phyloP scores from a whole-genome alignment of 768 basidiomycete genomes.

The Boletus sp. region DNA sequence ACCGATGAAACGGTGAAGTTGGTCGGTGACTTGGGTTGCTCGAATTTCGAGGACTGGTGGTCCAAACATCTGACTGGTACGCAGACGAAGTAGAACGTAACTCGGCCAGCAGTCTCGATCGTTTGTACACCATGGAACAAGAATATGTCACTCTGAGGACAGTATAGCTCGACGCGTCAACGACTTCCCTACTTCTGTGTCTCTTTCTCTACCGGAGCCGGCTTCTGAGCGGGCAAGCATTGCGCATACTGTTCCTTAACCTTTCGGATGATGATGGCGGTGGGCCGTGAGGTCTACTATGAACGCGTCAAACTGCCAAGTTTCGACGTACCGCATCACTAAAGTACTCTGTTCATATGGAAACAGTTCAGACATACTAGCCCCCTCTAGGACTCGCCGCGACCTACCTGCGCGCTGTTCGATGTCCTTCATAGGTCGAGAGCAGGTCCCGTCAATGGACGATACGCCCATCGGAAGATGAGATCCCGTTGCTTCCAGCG shows the following conservation, averaged over 20 bases:
- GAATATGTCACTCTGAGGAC: neutral
- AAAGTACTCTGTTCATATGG: slow-evolving; percentile 24
- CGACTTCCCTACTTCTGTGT: neutral
- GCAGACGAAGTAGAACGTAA: slow-evolving; percentile 11
- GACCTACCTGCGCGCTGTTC: slow-evolving; percentile 45
- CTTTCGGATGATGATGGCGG: neutral
- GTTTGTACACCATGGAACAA: slow-evolving; percentile 5
- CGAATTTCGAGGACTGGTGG: slow-evolving; percentile 88
- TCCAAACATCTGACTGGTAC: slow-evolving; percentile 38
- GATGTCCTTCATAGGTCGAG: slow-evolving; percentile 36
- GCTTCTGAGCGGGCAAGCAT: slow-evolving; percentile 9
- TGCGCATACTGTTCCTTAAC: slow-evolving; percentile 22
- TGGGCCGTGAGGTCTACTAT: neutral
- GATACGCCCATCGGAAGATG: slow-evolving; percentile 47
- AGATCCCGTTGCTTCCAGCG: slow-evolving; percentile 48
- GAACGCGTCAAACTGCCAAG: neutral
- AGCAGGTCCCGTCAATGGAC: slow-evolving; percentile 37
- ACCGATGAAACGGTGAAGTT: slow-evolving; percentile 72
- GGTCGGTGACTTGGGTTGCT: slow-evolving; percentile 55
- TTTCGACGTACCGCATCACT: slow-evolving; percentile 25
- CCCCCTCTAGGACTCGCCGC: neutral
- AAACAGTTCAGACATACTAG: neutral
- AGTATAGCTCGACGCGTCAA: neutral
- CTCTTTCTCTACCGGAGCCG: slow-evolving; percentile 8
- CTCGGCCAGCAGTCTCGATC: neutral